phyloP scores from a whole-genome alignment of 768 basidiomycete genomes.

The Lentinula sp. region DNA sequence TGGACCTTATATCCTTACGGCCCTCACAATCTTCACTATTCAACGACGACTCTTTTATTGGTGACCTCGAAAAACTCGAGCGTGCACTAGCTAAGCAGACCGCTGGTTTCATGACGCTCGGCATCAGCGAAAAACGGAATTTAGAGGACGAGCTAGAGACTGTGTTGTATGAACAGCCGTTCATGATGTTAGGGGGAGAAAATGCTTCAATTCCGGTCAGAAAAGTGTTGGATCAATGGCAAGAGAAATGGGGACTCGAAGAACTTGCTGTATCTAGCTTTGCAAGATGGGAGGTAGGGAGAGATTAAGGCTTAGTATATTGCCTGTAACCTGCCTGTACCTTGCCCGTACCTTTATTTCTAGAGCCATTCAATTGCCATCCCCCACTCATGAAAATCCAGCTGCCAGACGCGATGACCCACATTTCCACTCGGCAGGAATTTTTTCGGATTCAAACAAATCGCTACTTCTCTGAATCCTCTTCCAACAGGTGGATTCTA shows the following conservation, averaged over 20 bases:
- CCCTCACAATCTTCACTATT: slow-evolving; percentile 41
- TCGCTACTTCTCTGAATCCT: not conserved
- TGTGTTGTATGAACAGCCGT: slow-evolving; percentile 66
- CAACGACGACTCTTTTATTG: slow-evolving; percentile 39
- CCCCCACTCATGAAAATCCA: not conserved
- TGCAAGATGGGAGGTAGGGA: slow-evolving; percentile 23
- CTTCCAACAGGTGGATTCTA: not conserved
- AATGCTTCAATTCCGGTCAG: slow-evolving; percentile 32
- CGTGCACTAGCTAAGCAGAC: slow-evolving; percentile 81
- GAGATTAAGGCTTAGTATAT: not conserved
- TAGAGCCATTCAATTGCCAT: not conserved
- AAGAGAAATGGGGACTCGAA: slow-evolving; percentile 37
- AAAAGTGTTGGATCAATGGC: slow-evolving; percentile 50
- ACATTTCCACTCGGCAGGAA: not conserved
- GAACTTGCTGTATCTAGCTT: slow-evolving; percentile 21
- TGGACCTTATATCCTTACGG: slow-evolving; percentile 50
- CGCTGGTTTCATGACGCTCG: slow-evolving; percentile 69
- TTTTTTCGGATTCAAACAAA: not conserved
- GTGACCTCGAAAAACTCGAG: slow-evolving; percentile 58
- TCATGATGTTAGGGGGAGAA: slow-evolving; percentile 67
- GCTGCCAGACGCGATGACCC: not conserved
- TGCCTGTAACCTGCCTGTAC: not conserved
- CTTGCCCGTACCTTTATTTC: not conserved
- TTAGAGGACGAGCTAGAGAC: slow-evolving; percentile 31
- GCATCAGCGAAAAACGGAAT: slow-evolving; percentile 24